Evolutionary conservation across 352 stramenopile species (phyloP), one percentile per base, ranked within the genome.

Genomic region (Phytophthora citricola): DNA sequence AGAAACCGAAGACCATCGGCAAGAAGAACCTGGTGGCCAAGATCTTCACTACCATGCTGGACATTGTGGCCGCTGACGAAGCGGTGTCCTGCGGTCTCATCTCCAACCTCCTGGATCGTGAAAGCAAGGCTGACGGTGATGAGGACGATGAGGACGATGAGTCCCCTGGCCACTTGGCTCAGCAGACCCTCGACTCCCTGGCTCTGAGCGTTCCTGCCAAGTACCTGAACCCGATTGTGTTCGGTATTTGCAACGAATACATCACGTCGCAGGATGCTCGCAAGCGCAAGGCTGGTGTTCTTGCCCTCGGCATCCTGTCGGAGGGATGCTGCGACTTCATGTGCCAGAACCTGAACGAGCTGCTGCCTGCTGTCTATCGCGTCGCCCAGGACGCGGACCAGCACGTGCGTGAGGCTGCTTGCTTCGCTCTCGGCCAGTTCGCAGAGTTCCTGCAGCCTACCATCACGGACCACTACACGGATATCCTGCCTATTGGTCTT

Each of bases 391-490:
- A 99, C 71, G 52, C 66, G 9, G 94, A 98, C 69, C 85, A 98
- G 58, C 87, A 91, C 75, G 97, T 99, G 45, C 88, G 97, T 53
- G 97, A 99, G 71, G 98, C 96, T 50, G 94, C 97, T 10, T 99
- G 96, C 79, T 99, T 99, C 73, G 94, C 95, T 45, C 83, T 99
- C n/a, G 97, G 97, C 40, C 97, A 99, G 78, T 98, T 99, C 55
- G 93, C 93, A 53, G 97, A 99, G 83, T 98, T 99, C 73, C 95
- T 98, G 73, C 97, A 99, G 85, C 97, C 97, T 5, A 96, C 98
- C 57, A 98, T 99, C 48, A 90, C 97, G 32, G 81, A 93, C 39
- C 96, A 98, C 79, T 97, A 97, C 66, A 84, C 87, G 2, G 85
- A 98, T 59, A 98, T 99, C 71, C 71, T 99, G 26, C 97, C 97